A percentile compares a stretch with the other conserved stretches of the same genome.
Evolutionary conservation across 208 protist species (phyloP).

Genomic region (Porcisia hertigi): DNA sequence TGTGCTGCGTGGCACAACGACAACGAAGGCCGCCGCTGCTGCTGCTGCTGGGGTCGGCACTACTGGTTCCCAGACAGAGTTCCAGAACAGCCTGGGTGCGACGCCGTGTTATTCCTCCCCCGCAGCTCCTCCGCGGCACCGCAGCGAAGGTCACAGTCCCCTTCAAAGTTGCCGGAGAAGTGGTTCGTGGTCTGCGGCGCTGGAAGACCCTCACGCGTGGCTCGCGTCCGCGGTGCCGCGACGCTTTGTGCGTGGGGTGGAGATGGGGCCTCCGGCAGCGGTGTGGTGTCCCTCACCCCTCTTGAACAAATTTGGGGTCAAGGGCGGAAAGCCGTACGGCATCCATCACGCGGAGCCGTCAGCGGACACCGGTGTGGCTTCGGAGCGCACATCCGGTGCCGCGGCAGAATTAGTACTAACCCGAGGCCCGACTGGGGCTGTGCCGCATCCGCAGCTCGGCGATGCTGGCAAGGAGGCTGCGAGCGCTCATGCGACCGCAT

Average conservation of each 20-base stretch:
- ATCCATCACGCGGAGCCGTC: not conserved
- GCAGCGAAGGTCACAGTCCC: not conserved
- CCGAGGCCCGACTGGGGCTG: slow-evolving; percentile 15
- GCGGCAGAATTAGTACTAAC: slow-evolving; percentile 11
- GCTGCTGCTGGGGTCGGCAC: not conserved
- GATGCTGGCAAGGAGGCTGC: not conserved
- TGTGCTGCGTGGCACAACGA: not conserved
- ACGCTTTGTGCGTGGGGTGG: slow-evolving; percentile 12
- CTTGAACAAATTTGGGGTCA: not conserved
- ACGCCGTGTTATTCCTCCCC: not conserved
- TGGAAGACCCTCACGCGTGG: slow-evolving; percentile 14
- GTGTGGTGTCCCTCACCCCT: slow-evolving; percentile 4
- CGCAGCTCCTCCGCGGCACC: not conserved
- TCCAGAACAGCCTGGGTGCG: not conserved
- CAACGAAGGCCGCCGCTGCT: not conserved
- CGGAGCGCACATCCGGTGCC: not conserved
- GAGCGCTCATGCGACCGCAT: not conserved
- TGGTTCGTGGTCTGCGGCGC: not conserved
- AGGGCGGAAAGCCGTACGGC: not conserved
- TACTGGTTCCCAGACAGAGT: not conserved
- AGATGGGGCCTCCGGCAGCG: slow-evolving; percentile 1
- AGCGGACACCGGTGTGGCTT: not conserved
- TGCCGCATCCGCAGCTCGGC: slow-evolving; percentile 19
- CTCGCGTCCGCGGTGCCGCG: not conserved
- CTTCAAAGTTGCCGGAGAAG: not conserved